Evolutionary conservation across 495 filamentous ascomycete species (phyloP).

Genomic region (Penicillium pancosmium): DNA sequence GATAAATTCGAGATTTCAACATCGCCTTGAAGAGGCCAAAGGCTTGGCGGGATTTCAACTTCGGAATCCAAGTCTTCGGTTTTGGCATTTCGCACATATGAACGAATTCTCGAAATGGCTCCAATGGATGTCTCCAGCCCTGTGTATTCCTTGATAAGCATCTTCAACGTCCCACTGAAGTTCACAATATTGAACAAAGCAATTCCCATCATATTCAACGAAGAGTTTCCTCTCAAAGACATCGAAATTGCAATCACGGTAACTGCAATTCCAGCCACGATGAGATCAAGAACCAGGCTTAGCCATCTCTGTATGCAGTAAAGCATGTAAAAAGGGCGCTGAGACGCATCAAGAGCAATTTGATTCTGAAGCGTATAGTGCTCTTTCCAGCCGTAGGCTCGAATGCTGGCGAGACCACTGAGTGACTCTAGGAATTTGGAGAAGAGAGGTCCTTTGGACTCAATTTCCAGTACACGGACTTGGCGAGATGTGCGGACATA

Average conservation of each 20-base stretch:
- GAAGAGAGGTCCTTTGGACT: constrained; percentile 65
- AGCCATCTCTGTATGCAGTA: constrained; percentile 73
- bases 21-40: constrained; percentile 26
- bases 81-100: constrained; percentile 20
- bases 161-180: constrained; percentile 29
- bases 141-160: constrained; percentile 29
- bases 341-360: constrained; percentile 59
- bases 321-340: constrained; percentile 57
- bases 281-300: constrained; percentile 61
- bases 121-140: constrained; percentile 36
- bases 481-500: constrained; percentile 51
- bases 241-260: constrained; percentile 44
- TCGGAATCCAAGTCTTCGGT: constrained; percentile 27
- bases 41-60: constrained; percentile 14
- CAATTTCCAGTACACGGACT: constrained; percentile 59
- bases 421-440: constrained; percentile 70
- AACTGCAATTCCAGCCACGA: constrained; percentile 60
- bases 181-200: constrained; percentile 36
- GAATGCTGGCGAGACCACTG: constrained; percentile 68
- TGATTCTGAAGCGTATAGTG: constrained; percentile 62
- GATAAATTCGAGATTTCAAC: constrained; percentile 24
- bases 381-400: constrained; percentile 66
- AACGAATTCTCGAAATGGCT: constrained; percentile 30
- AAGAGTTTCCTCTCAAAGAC: constrained; percentile 21
- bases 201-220: constrained; percentile 30